Evolutionary conservation across 768 basidiomycete genomes (phyloP).

Genomic region (Boletus tylopilopsis): DNA sequence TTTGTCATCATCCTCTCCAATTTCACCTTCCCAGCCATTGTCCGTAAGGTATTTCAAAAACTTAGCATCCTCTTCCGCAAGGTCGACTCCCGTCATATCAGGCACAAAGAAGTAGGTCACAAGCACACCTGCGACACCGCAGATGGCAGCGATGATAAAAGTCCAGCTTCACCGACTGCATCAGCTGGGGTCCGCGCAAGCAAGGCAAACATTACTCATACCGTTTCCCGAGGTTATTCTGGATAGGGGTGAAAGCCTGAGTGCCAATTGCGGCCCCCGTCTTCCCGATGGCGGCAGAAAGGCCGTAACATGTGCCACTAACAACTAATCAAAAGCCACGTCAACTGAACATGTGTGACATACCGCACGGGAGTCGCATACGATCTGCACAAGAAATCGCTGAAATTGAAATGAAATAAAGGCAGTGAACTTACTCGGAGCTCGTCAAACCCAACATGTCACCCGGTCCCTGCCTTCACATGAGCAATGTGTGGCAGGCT

Average conservation of each 20-base stretch:
- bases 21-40: conserved; percentile 62
- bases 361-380: conserved; percentile 63
- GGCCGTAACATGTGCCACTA: conserved; percentile 66
- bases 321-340: neutral
- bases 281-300: conserved; percentile 67
- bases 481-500: conserved; percentile 7
- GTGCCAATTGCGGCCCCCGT: conserved; percentile 71
- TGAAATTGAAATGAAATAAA: conserved; percentile 1
- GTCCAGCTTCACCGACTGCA: conserved; percentile 45
- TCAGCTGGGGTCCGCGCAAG: neutral
- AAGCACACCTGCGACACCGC: conserved; percentile 57
- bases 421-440: conserved; percentile 48
- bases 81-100: conserved; percentile 63
- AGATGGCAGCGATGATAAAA: conserved; percentile 67
- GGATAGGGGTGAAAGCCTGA: conserved; percentile 68
- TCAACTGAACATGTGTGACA: neutral
- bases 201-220: conserved; percentile 21
- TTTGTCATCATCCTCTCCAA: conserved; percentile 52
- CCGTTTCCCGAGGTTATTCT: conserved; percentile 63
- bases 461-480: conserved; percentile 53
- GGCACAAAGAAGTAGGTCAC: conserved; percentile 68
- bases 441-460: conserved; percentile 67
- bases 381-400: conserved; percentile 37
- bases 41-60: conserved; percentile 58
- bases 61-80: conserved; percentile 60